Conservation (phyloP, 768 basidiomycete genomes). For the Cantharellus cinnabarinus region DNA sequence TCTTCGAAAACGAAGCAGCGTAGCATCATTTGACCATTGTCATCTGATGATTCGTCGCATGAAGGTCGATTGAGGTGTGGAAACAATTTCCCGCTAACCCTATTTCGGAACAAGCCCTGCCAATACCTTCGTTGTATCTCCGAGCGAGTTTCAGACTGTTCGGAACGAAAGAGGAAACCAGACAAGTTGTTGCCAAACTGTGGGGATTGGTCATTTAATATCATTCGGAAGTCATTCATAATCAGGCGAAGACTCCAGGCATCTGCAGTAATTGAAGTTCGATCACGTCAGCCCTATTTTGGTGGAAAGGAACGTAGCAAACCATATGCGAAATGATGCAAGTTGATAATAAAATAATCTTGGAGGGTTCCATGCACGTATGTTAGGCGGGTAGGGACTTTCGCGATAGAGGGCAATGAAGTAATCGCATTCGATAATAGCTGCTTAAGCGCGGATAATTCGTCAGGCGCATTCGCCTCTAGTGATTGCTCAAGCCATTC, state of each 20-base stretch:
- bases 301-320: background rate
- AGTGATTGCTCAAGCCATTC: background rate
- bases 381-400: background rate
- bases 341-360: background rate
- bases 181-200: background rate
- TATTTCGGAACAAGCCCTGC: background rate
- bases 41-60: no score
- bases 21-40: no score
- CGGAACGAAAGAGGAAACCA: background rate
- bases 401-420: no score
- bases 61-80: background rate
- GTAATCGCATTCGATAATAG: no score
- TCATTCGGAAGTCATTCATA: background rate
- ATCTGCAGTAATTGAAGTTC: background rate
- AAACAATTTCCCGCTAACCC: background rate
- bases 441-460: no score
- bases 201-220: background rate
- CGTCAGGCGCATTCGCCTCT: no score
- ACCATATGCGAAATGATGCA: conserved; percentile 1
- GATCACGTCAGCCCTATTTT: background rate
- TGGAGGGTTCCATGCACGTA: background rate
- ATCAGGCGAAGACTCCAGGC: background rate
- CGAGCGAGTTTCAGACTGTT: background rate
- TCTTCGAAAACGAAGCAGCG: background rate
- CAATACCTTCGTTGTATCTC: background rate